Base-by-base conservation (phyloP, 768 basidiomycete species). In the Chalciporus sphaerocephalus region DNA sequence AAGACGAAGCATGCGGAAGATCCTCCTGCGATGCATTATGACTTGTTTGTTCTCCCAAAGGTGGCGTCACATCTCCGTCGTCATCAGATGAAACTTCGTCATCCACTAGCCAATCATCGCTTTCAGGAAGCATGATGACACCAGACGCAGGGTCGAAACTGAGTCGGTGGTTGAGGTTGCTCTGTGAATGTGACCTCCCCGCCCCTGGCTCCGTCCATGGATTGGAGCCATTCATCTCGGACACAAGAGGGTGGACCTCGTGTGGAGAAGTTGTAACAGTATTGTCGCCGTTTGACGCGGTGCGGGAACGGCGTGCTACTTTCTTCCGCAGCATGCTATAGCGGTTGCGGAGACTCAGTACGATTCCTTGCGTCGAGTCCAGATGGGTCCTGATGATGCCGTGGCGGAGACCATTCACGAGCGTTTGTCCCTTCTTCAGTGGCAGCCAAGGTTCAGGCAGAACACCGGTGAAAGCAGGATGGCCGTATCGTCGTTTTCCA, bases 381-480 rank as follows among this genome's bases (percentile, higher is more conserved):
- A 71, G 66, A 1, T 63, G 56, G 5, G 67, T 62, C 32, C 65
- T 57, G 10, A 74, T 59, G 17, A 69, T 57, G 25, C 68, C 68
- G 16, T 58, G 58, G 36, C 57, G 53, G 43, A 55, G 36, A 37
- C 71, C 62, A 52, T 91, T 92, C 17, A 83, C 80, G 2, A 87
- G 74, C 0, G 78, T 78, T 58, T 92, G 86, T 0, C 83, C 86
- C 58, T 84, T 89, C 69, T 89, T 91, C 41, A 92, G 69, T 2
- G 94, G 94, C 3, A 97, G 76, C 95, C 95, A 98, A 0, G 95
- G 94, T 47, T 86, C 82, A 2, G 95, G 95, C 0, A 98, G 78
- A 4, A 88, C 79, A 2, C 95, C 95, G n/a, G 86, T 91, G 17
- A 98, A 75, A 1, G 92, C 95, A 4, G 95, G 95, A 61, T 97